phyloP scores from a whole-genome alignment of 371 early-diverging fungal genomes.

The Ordospora colligata region DNA sequence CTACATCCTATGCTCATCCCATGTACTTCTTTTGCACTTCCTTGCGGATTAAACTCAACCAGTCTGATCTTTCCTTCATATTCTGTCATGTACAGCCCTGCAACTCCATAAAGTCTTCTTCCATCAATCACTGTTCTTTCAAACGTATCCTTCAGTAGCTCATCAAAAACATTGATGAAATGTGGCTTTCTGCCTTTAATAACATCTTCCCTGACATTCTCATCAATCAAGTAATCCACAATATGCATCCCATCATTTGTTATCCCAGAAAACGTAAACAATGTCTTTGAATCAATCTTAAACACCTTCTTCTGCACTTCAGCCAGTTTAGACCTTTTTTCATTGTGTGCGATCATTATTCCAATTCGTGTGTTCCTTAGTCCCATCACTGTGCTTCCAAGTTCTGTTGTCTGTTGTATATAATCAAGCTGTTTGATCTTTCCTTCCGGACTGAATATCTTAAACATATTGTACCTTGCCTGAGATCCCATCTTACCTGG shows the following conservation, averaged over 20 bases:
- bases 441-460: slow-evolving; percentile 60
- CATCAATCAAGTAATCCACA: slow-evolving; percentile 51
- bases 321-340: slow-evolving; percentile 40
- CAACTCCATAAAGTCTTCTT: slow-evolving; percentile 53
- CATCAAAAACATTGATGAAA: slow-evolving; percentile 53
- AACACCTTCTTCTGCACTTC: slow-evolving; percentile 50
- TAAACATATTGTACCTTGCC: slow-evolving; percentile 2
- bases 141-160: slow-evolving; percentile 23
- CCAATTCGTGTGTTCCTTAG: slow-evolving; percentile 42
- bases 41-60: slow-evolving; percentile 54
- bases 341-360: slow-evolving; percentile 55
- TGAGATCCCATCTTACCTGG: slow-evolving; percentile 1
- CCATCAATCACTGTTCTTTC: slow-evolving; percentile 23
- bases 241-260: slow-evolving; percentile 61
- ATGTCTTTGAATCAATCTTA: slow-evolving; percentile 38
- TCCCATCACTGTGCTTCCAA: slow-evolving; percentile 56
- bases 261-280: slow-evolving; percentile 60
- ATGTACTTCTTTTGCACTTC: slow-evolving; percentile 33
- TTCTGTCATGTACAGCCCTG: slow-evolving; percentile 54
- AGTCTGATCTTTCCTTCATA: slow-evolving; percentile 44
- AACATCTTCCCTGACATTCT: slow-evolving; percentile 45
- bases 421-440: slow-evolving; percentile 55
- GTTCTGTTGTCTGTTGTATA: slow-evolving; percentile 47
- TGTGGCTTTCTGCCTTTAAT: slow-evolving; percentile 39
- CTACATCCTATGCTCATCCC: slow-evolving; percentile 58